Evolutionary conservation across 306 rosid genomes (phyloP).

Genomic region (apple (Malus domestica)): ASM211411v1 NC_041795.1:27501501-27502000

Average conservation of each 20-base stretch:
- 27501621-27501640: background rate
- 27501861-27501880: no score
- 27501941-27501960: background rate
- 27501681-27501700: no score
- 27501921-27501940: background rate
- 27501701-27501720: background rate
- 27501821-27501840: background rate
- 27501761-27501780: background rate
- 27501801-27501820: background rate
- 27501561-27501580: conserved; percentile 55
- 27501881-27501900: background rate
- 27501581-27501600: conserved; percentile 65
- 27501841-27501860: background rate
- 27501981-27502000: background rate
- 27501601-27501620: conserved; percentile 7
- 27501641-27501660: background rate
- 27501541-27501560: conserved; percentile 55
- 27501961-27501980: no score
- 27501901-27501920: background rate
- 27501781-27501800: background rate
- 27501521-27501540: conserved; percentile 61
- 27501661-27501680: background rate
- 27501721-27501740: no score
- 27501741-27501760: background rate
- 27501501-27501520: conserved; percentile 47